Conservation (phyloP, 2,329 filamentous ascomycete genomes). For the Capronia coronata region DNA sequence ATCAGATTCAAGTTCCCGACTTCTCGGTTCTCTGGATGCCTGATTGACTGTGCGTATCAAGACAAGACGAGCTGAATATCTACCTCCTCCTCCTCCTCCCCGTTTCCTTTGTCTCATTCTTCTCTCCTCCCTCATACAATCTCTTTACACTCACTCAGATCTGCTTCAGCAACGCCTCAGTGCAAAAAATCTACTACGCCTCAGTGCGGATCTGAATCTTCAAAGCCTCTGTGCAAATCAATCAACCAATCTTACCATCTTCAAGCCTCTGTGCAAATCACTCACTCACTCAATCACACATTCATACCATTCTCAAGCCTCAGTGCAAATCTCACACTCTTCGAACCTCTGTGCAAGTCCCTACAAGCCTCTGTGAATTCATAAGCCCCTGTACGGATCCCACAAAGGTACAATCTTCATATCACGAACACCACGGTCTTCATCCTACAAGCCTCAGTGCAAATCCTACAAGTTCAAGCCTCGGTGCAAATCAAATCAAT, state of each 20-base stretch:
- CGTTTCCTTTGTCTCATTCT: neutral
- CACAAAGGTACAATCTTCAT: neutral
- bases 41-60: too few relatives aligned
- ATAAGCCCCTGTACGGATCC: too few relatives aligned
- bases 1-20: too few relatives aligned
- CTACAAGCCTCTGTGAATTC: neutral
- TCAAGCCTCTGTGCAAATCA: too few relatives aligned
- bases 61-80: neutral
- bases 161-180: neutral
- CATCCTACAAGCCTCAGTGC: neutral
- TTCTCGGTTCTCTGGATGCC: neutral
- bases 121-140: neutral
- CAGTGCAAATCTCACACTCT: neutral
- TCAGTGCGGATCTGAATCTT: neutral
- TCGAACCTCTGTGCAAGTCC: neutral
- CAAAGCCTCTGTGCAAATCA: too few relatives aligned
- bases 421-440: neutral
- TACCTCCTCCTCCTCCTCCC: neutral
- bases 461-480: neutral
- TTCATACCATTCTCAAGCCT: neutral
- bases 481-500: neutral
- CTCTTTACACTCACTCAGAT: neutral
- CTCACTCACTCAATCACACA: too few relatives aligned
- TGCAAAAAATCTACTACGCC: too few relatives aligned
- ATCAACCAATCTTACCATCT: too few relatives aligned